Evolutionary conservation across 1,284 basidiomycete genomes (phyloP), one percentile per base, ranked within the genome.

Genomic region (Papiliotrema terrestris): DNA sequence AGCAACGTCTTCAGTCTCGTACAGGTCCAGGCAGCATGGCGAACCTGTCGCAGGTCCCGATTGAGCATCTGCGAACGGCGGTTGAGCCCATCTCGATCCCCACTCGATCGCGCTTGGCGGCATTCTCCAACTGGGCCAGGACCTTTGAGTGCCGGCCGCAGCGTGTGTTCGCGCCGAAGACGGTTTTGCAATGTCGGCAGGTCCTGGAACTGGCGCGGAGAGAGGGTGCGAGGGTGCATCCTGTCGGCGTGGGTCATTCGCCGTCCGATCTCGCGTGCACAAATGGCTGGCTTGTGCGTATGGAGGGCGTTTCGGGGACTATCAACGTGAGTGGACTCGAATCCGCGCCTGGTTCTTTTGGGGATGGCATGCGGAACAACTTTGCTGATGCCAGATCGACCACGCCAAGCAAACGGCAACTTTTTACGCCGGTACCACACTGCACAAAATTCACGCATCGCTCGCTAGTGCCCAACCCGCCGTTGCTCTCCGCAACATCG

Each of bases 241-340:
- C 91, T 0, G 87, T 87, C 26, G 95, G 94, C 9, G 84, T 91
- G 9, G 93, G 92, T 0, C 95, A 98, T 78, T 90, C 87, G 60
- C 96, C 95, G 11, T 89, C 86, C 71, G 95, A 98, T 78, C 80
- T 98, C 50, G 87, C 89, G 0, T 95, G 90, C 75, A 92, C 90
- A 0, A 82, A 80, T 52, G 90, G 86, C 14, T 93, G 84, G 79
- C 86, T 95, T 82, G 76, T 95, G 52, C 82, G 87, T 50, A 88
- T 87, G 60, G 84, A 84, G 52, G 83, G 82, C 63, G 76, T 95
- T 52, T 81, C 86, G 70, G 79, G 81, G 32, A 74, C 91, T 20
- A 70, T 92, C 45, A 84, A 87, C 80, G 91, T 93, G 75, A 72
- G 88, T 73, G 9, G 8, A 20, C 1, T 19, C 29, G 32, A n/a